Evolutionary conservation across 768 basidiomycete genomes (phyloP), one percentile per base, ranked within the genome.

Genomic region (Daedalea quercina): DNA sequence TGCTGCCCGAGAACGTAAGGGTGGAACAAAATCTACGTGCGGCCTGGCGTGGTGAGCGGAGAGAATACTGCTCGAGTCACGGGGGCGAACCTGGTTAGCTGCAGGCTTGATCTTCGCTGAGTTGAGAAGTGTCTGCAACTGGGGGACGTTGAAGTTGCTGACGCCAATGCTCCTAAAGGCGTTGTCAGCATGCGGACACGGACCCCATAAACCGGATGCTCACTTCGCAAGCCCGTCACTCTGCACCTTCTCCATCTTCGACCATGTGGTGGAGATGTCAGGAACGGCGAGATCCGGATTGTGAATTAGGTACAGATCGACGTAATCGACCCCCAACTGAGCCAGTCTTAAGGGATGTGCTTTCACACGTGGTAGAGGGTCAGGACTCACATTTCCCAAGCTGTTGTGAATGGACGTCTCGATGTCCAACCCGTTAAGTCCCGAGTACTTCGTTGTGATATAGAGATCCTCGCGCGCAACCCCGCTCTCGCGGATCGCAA

Each of bases 291-390:
- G 65, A 3, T 70, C 60, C 7, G 84, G 84, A 51, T 65, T 59
- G 63, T 88, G 85, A 44, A 88, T 81, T 40, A 88, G 76, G 65
- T 89, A 89, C 35, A 88, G 64, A 64, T 90, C 85, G 12, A 88
- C 76, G 57, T 83, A 84, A 1, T 72, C 60, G 3, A 88, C 70
- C 0, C 81, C 84, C 20, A 87, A 73, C 85, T 87, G 57, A 12
- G 42, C 49, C 28, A 3, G 3, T 31, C 11, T n/a, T n/a, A n/a
- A n/a, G n/a, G n/a, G n/a, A n/a, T n/a, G n/a, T n/a, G n/a, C n/a
- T n/a, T n/a, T n/a, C n/a, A n/a, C n/a, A n/a, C n/a, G n/a, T n/a
- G n/a, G n/a, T n/a, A n/a, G n/a, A n/a, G n/a, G n/a, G n/a, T n/a
- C 28, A 31, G 4, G 28, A 40, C 78, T 41, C 55, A 82, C 82